phyloP scores from a whole-genome alignment of 306 rosid species.

The Potentilla sterilis region DNA sequence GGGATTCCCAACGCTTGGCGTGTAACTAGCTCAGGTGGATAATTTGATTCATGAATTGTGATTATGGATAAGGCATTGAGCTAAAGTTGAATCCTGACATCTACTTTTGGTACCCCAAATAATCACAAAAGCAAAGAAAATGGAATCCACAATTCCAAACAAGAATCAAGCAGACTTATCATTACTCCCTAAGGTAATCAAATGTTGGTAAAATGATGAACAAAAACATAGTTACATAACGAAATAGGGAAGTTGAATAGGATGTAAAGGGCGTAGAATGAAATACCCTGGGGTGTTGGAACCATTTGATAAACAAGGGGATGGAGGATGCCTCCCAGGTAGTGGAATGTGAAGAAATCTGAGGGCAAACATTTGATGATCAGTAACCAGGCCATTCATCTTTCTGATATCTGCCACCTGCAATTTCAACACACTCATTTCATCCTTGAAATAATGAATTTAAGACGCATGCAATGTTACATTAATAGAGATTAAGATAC shows the following conservation, averaged over 20 bases:
- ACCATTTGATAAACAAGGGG: conserved; percentile 64
- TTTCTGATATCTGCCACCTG: conserved; percentile 74
- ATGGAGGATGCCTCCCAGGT: conserved; percentile 94
- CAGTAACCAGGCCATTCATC: conserved; percentile 85
- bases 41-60: not conserved
- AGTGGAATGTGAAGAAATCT: conserved; percentile 75
- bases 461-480: not conserved
- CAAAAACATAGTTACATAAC: not conserved
- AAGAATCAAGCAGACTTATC: not conserved
- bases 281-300: conserved; percentile 40
- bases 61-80: not conserved
- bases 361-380: conserved; percentile 88
- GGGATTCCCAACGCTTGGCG: too few species aligned
- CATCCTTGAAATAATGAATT: not conserved
- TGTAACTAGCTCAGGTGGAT: not conserved
- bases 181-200: not conserved
- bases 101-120: not conserved
- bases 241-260: not conserved
- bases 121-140: not conserved
- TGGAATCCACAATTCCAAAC: not conserved
- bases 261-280: not conserved
- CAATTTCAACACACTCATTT: conserved; percentile 9
- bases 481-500: conserved; percentile 22
- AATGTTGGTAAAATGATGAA: not conserved
- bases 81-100: not conserved